A percentile compares a stretch with the other conserved stretches of the same genome.
phyloP scores from a whole-genome alignment of 2,329 filamentous ascomycete genomes.

The Tympanopsis confertula region DNA sequence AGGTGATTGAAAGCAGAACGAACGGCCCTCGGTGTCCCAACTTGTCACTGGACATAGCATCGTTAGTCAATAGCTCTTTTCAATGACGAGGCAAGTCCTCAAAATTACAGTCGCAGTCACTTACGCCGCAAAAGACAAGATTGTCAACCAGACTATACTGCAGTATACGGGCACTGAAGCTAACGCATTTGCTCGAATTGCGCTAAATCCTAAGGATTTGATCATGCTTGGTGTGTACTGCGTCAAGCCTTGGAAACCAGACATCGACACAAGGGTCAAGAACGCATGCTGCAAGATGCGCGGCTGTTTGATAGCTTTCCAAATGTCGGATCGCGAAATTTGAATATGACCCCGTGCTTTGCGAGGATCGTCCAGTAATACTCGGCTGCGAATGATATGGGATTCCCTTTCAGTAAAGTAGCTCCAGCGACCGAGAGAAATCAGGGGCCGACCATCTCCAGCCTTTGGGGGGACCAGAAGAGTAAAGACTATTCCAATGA shows the following conservation, averaged over 20 bases:
- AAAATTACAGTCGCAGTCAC: not conserved
- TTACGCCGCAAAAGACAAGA: not conserved
- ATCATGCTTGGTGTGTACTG: conserved; percentile 12
- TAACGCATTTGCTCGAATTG: conserved; percentile 13
- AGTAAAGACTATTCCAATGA: conserved; percentile 21
- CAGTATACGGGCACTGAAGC: conserved; percentile 8
- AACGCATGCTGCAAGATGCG: conserved; percentile 13
- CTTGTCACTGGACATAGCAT: conserved; percentile 13
- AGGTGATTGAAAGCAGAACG: conserved; percentile 18
- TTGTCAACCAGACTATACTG: not conserved
- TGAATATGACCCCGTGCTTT: conserved; percentile 20
- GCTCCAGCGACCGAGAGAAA: conserved; percentile 21
- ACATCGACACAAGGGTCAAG: conserved; percentile 9
- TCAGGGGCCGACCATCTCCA: conserved; percentile 20
- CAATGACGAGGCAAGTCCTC: not conserved
- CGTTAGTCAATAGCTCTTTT: conserved; percentile 3
- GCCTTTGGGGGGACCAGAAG: conserved; percentile 23
- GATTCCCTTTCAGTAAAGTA: conserved; percentile 28
- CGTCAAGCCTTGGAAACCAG: conserved; percentile 2
- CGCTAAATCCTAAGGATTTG: conserved; percentile 13
- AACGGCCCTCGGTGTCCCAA: conserved; percentile 19
- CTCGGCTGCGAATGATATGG: conserved; percentile 25
- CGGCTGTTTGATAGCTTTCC: conserved; percentile 16
- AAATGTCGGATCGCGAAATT: conserved; percentile 22
- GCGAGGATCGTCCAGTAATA: conserved; percentile 27